These are phyloP conservation scores for Onygena corvina DNA, from an alignment of 2,329 filamentous ascomycete genomes.

Conservation along the genomic window DNA sequence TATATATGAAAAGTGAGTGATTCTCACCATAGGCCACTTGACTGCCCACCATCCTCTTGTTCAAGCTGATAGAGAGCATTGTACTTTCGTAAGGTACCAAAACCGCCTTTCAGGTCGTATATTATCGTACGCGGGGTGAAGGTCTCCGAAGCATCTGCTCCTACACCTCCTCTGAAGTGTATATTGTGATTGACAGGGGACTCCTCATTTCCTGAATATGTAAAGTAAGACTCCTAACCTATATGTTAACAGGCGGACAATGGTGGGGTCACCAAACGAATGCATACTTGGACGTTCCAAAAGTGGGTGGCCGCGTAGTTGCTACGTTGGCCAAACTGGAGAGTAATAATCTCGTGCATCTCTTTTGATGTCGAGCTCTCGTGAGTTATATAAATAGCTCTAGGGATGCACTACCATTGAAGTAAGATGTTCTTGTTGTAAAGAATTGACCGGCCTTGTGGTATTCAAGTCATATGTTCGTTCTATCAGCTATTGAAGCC, in stretches of 20 bases:
- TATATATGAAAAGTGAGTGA: too few species aligned
- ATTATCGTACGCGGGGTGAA: conserved; percentile 84
- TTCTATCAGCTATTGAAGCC: too few species aligned
- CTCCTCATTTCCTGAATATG: conserved; percentile 58
- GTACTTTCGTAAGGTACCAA: conserved; percentile 74
- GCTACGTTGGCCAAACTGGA: conserved; percentile 84
- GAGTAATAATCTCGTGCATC: conserved; percentile 91
- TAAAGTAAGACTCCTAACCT: conserved; percentile 86
- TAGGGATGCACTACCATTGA: too few species aligned
- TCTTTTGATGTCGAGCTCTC: not conserved
- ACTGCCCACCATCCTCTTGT: conserved; percentile 23
- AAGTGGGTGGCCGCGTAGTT: conserved; percentile 95
- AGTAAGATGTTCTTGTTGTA: too few species aligned
- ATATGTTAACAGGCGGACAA: conserved; percentile 8
- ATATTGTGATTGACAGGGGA: conserved; percentile 67
- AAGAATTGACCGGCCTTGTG: not conserved
- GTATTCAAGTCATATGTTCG: not conserved
- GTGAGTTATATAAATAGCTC: not conserved
- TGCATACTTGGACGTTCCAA: conserved; percentile 75
- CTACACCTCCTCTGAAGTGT: conserved; percentile 75
- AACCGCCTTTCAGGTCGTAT: conserved; percentile 89
- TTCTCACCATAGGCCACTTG: conserved; percentile 36
- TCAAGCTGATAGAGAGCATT: conserved; percentile 69
- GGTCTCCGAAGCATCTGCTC: conserved; percentile 74
- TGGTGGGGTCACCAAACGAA: not conserved